Evolutionary conservation across 768 basidiomycete species (phyloP).

Genomic region (Dacryopinax primogenitus): DNA sequence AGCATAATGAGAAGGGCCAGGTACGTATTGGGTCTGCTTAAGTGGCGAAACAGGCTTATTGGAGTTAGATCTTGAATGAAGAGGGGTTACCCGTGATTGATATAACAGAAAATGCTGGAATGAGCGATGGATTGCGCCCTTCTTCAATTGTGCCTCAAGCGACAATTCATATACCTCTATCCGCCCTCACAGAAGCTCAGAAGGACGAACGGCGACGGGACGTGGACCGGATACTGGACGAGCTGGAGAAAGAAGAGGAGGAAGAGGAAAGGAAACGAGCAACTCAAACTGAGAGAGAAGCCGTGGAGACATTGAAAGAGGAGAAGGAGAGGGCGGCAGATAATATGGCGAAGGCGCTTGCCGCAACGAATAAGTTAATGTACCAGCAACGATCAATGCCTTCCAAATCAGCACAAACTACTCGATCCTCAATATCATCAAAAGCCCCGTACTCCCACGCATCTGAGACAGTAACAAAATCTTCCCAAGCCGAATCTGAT

Average conservation of each 20-base stretch:
- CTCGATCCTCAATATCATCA: background rate
- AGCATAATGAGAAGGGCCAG: constrained; percentile 11
- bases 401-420: background rate
- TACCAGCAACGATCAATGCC: background rate
- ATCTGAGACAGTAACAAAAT: too few species aligned
- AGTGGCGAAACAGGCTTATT: too few species aligned
- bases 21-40: background rate
- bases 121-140: constrained; percentile 18
- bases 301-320: constrained; percentile 15
- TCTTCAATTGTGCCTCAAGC: constrained; percentile 20
- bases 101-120: constrained; percentile 12
- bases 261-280: constrained; percentile 9
- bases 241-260: constrained; percentile 23
- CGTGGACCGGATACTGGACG: constrained; percentile 25
- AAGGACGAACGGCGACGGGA: constrained; percentile 21
- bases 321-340: constrained; percentile 9
- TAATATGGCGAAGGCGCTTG: constrained; percentile 1
- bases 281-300: constrained; percentile 10
- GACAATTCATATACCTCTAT: background rate
- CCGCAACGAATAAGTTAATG: background rate
- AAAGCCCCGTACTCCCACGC: too few species aligned
- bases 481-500: background rate
- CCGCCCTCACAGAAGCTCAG: constrained; percentile 17
- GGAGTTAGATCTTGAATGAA: constrained; percentile 12
- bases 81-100: constrained; percentile 18